A percentile compares a stretch with the other conserved stretches of the same genome.
These are phyloP conservation scores for Cladosporium austrohemisphaericum DNA, from an alignment of 2,329 filamentous ascomycete genomes.

Conservation along the genomic window DNA sequence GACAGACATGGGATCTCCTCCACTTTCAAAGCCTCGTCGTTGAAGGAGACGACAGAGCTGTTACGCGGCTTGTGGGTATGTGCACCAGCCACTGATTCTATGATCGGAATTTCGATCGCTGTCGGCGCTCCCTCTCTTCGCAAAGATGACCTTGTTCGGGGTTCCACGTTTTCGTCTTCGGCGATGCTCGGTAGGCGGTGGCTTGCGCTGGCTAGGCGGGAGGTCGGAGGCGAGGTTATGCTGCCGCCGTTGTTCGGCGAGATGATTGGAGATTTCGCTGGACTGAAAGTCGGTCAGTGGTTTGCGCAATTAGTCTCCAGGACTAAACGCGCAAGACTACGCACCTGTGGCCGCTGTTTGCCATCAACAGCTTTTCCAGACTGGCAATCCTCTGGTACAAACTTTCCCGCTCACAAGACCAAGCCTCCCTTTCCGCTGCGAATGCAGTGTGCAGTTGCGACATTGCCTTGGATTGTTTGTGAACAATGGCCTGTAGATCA, in stretches of 20 bases:
- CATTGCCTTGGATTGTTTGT: slow-evolving; percentile 33
- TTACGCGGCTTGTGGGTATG: slow-evolving; percentile 19
- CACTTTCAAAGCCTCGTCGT: slow-evolving; percentile 24
- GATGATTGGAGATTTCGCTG: slow-evolving; percentile 33
- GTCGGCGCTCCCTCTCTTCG: slow-evolving; percentile 26
- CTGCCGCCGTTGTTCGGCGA: slow-evolving; percentile 25
- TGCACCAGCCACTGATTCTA: slow-evolving; percentile 14
- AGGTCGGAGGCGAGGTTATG: slow-evolving; percentile 21
- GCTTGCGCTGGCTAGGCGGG: slow-evolving; percentile 18
- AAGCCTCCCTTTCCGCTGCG: slow-evolving; percentile 33
- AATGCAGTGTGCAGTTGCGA: slow-evolving; percentile 33
- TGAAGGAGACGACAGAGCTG: slow-evolving; percentile 24
- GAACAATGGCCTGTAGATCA: slow-evolving; percentile 32
- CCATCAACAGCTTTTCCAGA: slow-evolving; percentile 33
- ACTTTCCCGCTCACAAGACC: slow-evolving; percentile 32
- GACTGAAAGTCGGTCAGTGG: slow-evolving; percentile 22
- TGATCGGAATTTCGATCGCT: slow-evolving; percentile 24
- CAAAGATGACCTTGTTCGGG: slow-evolving; percentile 17
- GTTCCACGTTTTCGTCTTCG: slow-evolving; percentile 30
- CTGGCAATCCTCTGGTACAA: slow-evolving; percentile 33
- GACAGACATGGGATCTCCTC: slow-evolving; percentile 27
- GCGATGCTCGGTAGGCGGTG: slow-evolving; percentile 31
- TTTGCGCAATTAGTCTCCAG: neutral
- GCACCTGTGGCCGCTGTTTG: slow-evolving; percentile 33
- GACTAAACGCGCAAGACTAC: neutral